Evolutionary conservation across 345 rosid genomes (phyloP).

Genomic region (Eucalyptus rudis): DNA sequence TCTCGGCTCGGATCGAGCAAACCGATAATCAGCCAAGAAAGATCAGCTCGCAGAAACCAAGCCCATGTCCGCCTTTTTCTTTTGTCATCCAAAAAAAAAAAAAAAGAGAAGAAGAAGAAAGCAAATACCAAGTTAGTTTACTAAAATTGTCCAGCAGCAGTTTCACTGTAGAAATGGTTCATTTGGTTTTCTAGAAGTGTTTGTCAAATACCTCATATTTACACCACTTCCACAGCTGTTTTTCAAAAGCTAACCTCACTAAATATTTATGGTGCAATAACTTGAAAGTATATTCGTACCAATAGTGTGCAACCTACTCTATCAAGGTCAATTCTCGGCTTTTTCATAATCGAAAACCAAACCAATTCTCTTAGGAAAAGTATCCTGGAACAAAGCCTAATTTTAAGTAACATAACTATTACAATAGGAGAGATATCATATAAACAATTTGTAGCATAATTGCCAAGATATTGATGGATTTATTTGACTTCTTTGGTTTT

Average conservation of each 20-base stretch:
- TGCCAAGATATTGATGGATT: background rate
- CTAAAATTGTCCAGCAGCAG: background rate
- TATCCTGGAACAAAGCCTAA: background rate
- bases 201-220: background rate
- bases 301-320: background rate
- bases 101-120: background rate
- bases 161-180: background rate
- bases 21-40: background rate
- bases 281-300: background rate
- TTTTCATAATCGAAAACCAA: background rate
- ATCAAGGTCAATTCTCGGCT: background rate
- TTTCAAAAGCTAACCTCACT: background rate
- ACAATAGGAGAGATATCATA: background rate
- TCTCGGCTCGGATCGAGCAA: background rate
- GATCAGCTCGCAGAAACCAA: background rate
- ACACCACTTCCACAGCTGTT: background rate
- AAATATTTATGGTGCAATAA: background rate
- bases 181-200: too few species aligned
- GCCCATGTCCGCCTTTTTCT: background rate
- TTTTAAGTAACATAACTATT: background rate
- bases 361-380: background rate
- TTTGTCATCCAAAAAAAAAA: background rate
- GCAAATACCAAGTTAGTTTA: background rate
- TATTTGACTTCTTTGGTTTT: accelerated
- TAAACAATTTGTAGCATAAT: background rate